Percentiles rank a stretch among this genome's conserved stretches.
These are phyloP conservation scores for Zygosaccharomyces pseudorouxii DNA, from an alignment of 805 yeast species.

Conservation along the genomic window DNA sequence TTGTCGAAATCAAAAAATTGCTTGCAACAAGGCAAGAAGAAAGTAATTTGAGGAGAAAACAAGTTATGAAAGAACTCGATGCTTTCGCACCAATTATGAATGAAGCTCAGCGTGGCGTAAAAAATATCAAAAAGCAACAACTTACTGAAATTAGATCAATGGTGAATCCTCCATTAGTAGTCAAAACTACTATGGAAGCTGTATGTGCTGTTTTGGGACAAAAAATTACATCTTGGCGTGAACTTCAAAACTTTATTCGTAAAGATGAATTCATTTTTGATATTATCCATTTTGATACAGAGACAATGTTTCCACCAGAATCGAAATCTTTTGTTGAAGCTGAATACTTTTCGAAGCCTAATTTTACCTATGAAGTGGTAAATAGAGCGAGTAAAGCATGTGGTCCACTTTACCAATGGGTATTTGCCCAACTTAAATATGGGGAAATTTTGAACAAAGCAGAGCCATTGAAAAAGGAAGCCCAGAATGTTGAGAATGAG, in stretches of 20 bases:
- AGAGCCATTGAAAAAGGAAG: constrained; percentile 70
- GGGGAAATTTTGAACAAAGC: constrained; percentile 64
- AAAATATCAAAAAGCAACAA: constrained; percentile 87
- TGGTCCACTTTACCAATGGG: constrained; percentile 89
- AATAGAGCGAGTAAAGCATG: constrained; percentile 92
- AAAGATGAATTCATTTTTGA: constrained; percentile 82
- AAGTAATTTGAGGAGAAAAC: constrained; percentile 48
- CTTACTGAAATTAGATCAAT: constrained; percentile 83
- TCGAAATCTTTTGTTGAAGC: constrained; percentile 54
- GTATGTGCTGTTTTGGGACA: constrained; percentile 82
- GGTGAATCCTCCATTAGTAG: constrained; percentile 86
- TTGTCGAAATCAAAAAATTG: constrained; percentile 67
- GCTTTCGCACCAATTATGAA: constrained; percentile 77
- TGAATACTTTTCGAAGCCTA: constrained; percentile 56
- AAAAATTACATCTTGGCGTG: constrained; percentile 64
- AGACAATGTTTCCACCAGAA: constrained; percentile 48
- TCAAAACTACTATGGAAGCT: constrained; percentile 79
- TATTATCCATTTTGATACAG: constrained; percentile 71
- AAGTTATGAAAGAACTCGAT: constrained; percentile 61
- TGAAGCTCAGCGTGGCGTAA: constrained; percentile 87
- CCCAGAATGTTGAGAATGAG: constrained; percentile 51
- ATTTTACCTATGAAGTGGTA: constrained; percentile 67
- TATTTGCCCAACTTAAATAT: constrained; percentile 79
- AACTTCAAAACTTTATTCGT: constrained; percentile 74
- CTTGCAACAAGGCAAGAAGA: constrained; percentile 61